Evolutionary conservation across 2,329 filamentous ascomycete genomes (phyloP).

Genomic region (Mycosphaerella sp.): DNA sequence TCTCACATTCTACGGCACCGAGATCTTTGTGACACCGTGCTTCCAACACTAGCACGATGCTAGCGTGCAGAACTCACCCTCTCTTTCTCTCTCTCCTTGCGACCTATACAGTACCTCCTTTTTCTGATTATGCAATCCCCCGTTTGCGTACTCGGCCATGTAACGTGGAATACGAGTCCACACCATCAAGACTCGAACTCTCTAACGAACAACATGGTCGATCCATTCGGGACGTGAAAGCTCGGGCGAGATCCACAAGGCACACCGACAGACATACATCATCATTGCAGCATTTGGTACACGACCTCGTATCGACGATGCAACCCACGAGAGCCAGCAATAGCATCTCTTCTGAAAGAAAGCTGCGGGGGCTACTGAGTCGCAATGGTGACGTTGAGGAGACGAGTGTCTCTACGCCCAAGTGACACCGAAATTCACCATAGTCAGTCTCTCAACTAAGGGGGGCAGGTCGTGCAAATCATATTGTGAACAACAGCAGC

Average conservation of each 20-base stretch:
- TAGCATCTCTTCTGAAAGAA: too few relatives aligned
- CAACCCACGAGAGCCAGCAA: background rate
- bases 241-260: too few relatives aligned
- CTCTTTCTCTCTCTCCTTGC: background rate
- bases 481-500: too few relatives aligned
- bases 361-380: background rate
- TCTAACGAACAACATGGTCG: too few relatives aligned
- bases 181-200: too few relatives aligned
- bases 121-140: background rate
- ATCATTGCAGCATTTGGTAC: background rate
- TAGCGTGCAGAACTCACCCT: background rate
- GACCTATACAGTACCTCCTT: background rate
- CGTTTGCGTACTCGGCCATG: background rate
- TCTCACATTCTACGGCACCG: background rate
- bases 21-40: background rate
- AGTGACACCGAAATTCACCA: background rate
- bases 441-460: too few relatives aligned
- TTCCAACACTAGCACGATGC: background rate
- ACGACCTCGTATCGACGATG: background rate
- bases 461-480: background rate
- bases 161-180: background rate
- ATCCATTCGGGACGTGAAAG: too few relatives aligned
- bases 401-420: background rate
- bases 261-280: background rate
- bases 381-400: background rate